Evolutionary conservation across 2,329 filamentous ascomycete genomes (phyloP).

Genomic region (Parastagonospora nodorum): DNA sequence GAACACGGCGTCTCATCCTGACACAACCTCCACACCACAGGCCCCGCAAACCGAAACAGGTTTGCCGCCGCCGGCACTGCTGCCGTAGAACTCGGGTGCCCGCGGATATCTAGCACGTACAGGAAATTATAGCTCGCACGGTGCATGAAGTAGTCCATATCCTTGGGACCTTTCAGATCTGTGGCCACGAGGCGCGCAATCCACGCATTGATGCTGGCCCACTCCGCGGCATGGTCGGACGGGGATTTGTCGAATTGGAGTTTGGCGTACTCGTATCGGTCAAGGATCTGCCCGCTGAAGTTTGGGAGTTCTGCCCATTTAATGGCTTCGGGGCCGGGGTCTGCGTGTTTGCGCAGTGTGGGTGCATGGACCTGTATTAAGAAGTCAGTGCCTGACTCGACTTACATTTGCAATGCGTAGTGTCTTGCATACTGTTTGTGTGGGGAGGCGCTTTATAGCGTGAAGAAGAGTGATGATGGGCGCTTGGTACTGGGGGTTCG

Average conservation of each 20-base stretch:
- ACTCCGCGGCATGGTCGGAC: background rate
- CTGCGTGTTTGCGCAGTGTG: background rate
- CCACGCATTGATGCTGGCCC: background rate
- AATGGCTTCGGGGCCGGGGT: background rate
- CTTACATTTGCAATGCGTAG: no score
- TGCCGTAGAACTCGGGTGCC: background rate
- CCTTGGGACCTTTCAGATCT: background rate
- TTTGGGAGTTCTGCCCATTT: background rate
- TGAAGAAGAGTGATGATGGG: background rate
- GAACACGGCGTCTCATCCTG: background rate
- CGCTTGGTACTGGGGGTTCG: background rate
- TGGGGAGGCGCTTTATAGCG: background rate
- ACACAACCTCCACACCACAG: background rate
- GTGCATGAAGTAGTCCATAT: background rate
- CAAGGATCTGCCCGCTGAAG: background rate
- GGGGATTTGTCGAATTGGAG: background rate
- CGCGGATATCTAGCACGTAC: background rate
- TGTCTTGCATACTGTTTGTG: background rate
- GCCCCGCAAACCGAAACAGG: background rate
- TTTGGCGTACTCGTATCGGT: background rate
- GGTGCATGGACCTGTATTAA: no score
- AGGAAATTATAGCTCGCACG: background rate
- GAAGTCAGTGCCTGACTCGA: no score
- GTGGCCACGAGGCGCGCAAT: background rate
- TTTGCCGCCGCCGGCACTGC: background rate